These are phyloP conservation scores for Rosa persica DNA, from an alignment of 306 rosid species.

Conservation along the genomic window DNA sequence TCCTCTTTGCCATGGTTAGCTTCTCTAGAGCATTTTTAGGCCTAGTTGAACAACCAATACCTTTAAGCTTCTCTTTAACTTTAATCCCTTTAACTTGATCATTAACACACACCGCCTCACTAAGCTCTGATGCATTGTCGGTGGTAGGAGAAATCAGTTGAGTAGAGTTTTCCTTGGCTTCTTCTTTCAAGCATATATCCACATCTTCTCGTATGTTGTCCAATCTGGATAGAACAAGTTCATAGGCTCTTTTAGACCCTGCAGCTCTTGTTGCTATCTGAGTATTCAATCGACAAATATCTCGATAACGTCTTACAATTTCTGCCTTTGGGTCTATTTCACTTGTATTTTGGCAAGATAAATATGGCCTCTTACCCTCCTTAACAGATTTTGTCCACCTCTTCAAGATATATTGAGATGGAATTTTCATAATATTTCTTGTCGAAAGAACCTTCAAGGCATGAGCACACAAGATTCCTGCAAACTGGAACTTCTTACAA, in stretches of 20 bases:
- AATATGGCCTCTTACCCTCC: background rate
- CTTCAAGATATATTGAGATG: background rate
- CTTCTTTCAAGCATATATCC: background rate
- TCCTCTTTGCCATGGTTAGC: background rate
- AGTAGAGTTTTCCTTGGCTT: background rate
- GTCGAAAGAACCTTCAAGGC: background rate
- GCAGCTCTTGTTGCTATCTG: background rate
- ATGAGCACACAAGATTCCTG: background rate
- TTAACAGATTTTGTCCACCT: background rate
- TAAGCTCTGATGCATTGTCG: too few relatives aligned
- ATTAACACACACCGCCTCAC: background rate
- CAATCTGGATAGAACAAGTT: background rate
- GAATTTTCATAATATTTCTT: background rate
- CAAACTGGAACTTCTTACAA: background rate
- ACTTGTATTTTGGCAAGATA: background rate
- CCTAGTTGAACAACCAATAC: background rate
- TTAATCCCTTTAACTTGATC: background rate
- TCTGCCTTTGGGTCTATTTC: background rate
- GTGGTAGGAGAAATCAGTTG: background rate
- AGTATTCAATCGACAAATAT: background rate
- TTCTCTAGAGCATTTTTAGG: background rate
- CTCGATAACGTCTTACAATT: background rate
- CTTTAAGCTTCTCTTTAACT: background rate
- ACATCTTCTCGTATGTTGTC: background rate
- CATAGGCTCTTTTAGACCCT: background rate